Base-by-base conservation (phyloP, 345 rosid genomes). In the Syzygium aqueum region DNA sequence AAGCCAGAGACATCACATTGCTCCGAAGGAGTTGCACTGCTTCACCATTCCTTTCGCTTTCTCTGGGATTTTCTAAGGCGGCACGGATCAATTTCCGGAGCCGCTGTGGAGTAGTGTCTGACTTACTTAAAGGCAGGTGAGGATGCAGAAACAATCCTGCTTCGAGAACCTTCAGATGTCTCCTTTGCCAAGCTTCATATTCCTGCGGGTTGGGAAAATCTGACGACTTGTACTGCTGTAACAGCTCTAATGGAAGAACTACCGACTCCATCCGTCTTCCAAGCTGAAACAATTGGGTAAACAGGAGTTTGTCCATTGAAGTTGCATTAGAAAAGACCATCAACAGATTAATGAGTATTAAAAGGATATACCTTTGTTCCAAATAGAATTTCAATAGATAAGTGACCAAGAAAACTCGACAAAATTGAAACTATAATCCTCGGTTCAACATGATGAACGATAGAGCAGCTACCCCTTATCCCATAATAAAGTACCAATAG, bases 171-270 rank as follows among this genome's bases (percentile, higher is more conserved):
- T 93, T 97, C 87, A 97, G 85, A 77, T 92, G 91, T 87, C 99
- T 93, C 92, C 93, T 97, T 86, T 92, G 97, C 99, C 99, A 96
- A 86, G 92, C 91, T 90, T 92, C 96, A 86, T 91, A 95, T 86
- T 95, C 98, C 90, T 91, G 93, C 23, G 92, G 95, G 90, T 92
- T 93, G 50, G 94, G 88, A 89, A 97, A 97, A 92, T 97, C 99
- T 0, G 96, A 89, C 40, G 90, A 80, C 92, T 94, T 96, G 51
- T 94, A 95, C 92, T 95, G 98, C 90, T 96, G 99, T 51, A 97
- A 86, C 67, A 96, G 92, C 94, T 97, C 99, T 19, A 97, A 90
- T 50, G 99, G 99, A 87, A 97, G 91, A 90, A 96, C 98, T 88
- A 94, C 91, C 0, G 93, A 89, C 92, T 97, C 99, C 86, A 95